phyloP scores from a whole-genome alignment of 2,329 filamentous ascomycete species.

The Colletotrichum filicis region DNA sequence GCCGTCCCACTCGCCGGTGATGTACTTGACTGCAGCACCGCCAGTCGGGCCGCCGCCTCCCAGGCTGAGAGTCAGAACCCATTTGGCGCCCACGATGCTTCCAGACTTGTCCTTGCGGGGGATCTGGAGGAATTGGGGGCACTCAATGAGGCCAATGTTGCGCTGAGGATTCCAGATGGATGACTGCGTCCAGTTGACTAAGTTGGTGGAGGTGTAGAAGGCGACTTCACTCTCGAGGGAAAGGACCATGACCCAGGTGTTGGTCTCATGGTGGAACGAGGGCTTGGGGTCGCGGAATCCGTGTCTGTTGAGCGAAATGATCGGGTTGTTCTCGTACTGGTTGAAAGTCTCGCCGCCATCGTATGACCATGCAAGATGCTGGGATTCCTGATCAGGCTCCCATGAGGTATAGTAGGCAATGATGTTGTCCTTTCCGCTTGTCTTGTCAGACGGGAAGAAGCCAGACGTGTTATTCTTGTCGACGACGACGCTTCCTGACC shows the following conservation, averaged over 20 bases:
- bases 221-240: slow-evolving; percentile 68
- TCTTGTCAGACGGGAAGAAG: slow-evolving; percentile 69
- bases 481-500: slow-evolving; percentile 66
- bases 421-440: slow-evolving; percentile 57
- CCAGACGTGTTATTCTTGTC: slow-evolving; percentile 74
- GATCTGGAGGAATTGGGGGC: slow-evolving; percentile 47
- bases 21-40: slow-evolving; percentile 30
- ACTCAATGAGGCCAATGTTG: slow-evolving; percentile 55
- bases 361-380: slow-evolving; percentile 70
- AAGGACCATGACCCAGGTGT: slow-evolving; percentile 67
- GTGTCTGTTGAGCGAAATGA: slow-evolving; percentile 63
- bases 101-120: slow-evolving; percentile 62
- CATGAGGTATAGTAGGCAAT: slow-evolving; percentile 60
- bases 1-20: slow-evolving; percentile 35
- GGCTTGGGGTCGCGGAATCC: slow-evolving; percentile 76
- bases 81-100: slow-evolving; percentile 21
- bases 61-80: slow-evolving; percentile 33
- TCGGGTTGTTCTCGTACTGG: slow-evolving; percentile 69
- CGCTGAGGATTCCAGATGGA: slow-evolving; percentile 31
- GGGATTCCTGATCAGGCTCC: slow-evolving; percentile 57
- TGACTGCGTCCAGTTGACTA: slow-evolving; percentile 64
- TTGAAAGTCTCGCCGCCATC: slow-evolving; percentile 72
- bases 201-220: slow-evolving; percentile 69
- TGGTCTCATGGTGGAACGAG: slow-evolving; percentile 60
- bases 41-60: slow-evolving; percentile 30